Conservation (phyloP, 768 basidiomycete species). For the Hygrocybe punicea region DNA sequence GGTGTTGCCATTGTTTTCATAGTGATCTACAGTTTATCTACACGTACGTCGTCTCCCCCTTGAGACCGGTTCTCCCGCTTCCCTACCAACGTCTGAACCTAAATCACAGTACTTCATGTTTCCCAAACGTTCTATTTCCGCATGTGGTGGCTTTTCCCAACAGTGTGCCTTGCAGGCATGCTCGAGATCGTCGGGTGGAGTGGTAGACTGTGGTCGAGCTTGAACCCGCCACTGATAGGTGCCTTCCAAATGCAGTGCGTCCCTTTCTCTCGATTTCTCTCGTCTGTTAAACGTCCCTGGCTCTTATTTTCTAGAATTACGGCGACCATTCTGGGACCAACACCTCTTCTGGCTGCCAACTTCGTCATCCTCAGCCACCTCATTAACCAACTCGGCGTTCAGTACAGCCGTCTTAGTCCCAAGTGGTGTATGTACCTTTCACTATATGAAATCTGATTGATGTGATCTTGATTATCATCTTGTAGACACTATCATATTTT, state of each 20-base stretch:
- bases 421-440: slow-evolving; percentile 35
- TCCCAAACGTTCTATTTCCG: slow-evolving; percentile 43
- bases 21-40: no score
- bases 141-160: slow-evolving; percentile 52
- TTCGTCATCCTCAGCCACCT: slow-evolving; percentile 53
- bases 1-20: slow-evolving; percentile 20
- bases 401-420: slow-evolving; percentile 49
- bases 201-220: slow-evolving; percentile 51
- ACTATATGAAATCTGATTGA: slow-evolving; percentile 17
- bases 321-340: slow-evolving; percentile 51
- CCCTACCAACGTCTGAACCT: not conserved
- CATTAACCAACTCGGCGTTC: slow-evolving; percentile 40
- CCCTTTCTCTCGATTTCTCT: not conserved
- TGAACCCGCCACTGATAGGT: slow-evolving; percentile 15
- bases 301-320: slow-evolving; percentile 33
- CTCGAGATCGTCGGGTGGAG: slow-evolving; percentile 56
- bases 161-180: slow-evolving; percentile 29
- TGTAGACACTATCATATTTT: slow-evolving; percentile 41
- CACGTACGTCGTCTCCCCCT: slow-evolving; percentile 39
- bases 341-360: slow-evolving; percentile 54
- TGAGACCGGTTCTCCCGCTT: not conserved
- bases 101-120: slow-evolving; percentile 40
- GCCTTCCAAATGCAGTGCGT: slow-evolving; percentile 45
- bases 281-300: not conserved
- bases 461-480: slow-evolving; percentile 2